Base-by-base conservation (phyloP, 129 eudicot species). In the Cynara cardunculus region DNA sequence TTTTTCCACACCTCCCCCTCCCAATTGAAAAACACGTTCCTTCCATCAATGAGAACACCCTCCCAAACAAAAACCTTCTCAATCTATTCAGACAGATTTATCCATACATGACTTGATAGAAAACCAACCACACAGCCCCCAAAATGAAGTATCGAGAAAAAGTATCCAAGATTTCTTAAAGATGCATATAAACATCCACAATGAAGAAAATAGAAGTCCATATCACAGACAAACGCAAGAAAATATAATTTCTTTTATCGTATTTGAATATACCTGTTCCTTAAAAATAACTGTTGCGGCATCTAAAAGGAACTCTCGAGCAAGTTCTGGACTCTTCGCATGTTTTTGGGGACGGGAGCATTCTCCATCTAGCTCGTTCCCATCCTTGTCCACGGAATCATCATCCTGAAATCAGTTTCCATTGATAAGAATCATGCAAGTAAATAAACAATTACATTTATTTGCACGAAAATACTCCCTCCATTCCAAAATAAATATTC, bases 271-370 rank as follows among this genome's bases (percentile, higher is more conserved):
- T 83, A 87, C 99, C 98, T 96, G 97, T 85, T 96, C 99, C 88
- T 92, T 96, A 78, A 96, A 96, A 78, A 96, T 92, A 77, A 92
- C 97, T 28, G 98, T 96, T 72, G 99, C 99, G 56, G 99, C 99
- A 87, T 92, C 99, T 73, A 96, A 88, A 74, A 96, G 98, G 84
- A 91, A 96, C 85, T 92, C 97, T 49, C 95, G 90, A 76, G 99
- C 99, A 85, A 92, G 97, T 77, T 96, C 99, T 73, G 99, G 98
- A 88, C 95, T 96, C 91, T 96, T 96, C 30, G 99, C 99, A 88
- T 96, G 99, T 82, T 87, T 96, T 80, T 92, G 99, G 76, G 99
- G 99, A 74, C 97, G 97, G 70, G 97, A 92, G 88, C 97, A 89
- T 86, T 91, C 99, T 68, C 97, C 97, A 87, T 92, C 98, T 71